phyloP scores from a whole-genome alignment of 192 early-diverging fungal species.

The Podila minutissima region DNA sequence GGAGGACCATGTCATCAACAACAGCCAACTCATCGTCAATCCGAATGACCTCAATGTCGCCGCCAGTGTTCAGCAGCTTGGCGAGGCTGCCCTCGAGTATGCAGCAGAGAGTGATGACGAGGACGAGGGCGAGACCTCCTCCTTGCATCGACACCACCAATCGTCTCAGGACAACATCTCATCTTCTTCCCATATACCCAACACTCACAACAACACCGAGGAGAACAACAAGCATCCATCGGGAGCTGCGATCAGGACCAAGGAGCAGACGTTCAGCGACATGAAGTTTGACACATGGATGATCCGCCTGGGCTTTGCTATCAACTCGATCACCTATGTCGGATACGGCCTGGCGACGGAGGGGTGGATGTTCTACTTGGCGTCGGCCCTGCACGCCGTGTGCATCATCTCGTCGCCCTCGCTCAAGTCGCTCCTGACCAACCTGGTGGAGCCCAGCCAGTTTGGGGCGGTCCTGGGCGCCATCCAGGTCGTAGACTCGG shows the following conservation, averaged over 20 bases:
- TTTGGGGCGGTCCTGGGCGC: conserved; percentile 62
- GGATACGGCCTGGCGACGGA: conserved; percentile 40
- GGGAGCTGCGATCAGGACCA: background rate
- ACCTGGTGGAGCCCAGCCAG: conserved; percentile 54
- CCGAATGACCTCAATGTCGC: conserved; percentile 12
- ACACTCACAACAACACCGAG: background rate
- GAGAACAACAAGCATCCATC: background rate
- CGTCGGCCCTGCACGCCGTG: conserved; percentile 35
- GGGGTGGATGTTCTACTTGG: conserved; percentile 23
- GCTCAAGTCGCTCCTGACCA: conserved; percentile 55
- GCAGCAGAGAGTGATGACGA: background rate
- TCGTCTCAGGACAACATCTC: too few relatives aligned
- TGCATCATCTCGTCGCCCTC: conserved; percentile 51
- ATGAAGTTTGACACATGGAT: conserved; percentile 60
- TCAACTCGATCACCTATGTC: conserved; percentile 46
- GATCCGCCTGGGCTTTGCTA: conserved; percentile 49
- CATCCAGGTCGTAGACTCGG: conserved; percentile 55
- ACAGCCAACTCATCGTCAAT: conserved; percentile 13
- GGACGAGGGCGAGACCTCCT: background rate
- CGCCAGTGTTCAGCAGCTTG: conserved; percentile 21
- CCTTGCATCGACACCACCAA: too few relatives aligned
- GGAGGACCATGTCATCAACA: background rate
- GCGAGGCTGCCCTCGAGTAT: conserved; percentile 19
- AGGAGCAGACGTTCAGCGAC: conserved; percentile 32
- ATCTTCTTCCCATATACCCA: background rate